Percentiles rank a stretch among this genome's conserved stretches.
phyloP scores from a whole-genome alignment of 805 yeast genomes.

The Starmerella apis region DNA sequence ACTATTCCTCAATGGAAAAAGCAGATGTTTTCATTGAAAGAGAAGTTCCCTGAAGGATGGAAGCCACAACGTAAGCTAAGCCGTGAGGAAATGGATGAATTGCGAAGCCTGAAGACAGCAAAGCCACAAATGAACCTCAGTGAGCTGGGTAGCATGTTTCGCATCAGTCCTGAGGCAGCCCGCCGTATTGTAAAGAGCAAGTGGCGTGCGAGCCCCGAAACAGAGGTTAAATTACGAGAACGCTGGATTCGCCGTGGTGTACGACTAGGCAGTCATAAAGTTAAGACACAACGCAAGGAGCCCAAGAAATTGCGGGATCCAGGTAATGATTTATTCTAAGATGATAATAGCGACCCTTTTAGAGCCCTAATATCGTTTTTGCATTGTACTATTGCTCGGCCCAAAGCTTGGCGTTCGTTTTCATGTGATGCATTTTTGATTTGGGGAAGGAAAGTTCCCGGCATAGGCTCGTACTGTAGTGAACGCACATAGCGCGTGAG shows the following conservation, averaged over 20 bases:
- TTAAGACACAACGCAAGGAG: background rate
- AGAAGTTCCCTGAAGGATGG: conserved; percentile 55
- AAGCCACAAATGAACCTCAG: conserved; percentile 52
- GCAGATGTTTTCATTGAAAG: conserved; percentile 52
- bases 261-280: conserved; percentile 25
- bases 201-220: conserved; percentile 60
- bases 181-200: conserved; percentile 66
- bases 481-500: conserved; percentile 12
- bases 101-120: conserved; percentile 43
- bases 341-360: conserved; percentile 14
- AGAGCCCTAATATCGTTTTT: conserved; percentile 18
- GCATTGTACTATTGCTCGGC: conserved; percentile 9
- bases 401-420: background rate
- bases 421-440: background rate
- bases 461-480: conserved; percentile 14
- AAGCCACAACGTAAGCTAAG: conserved; percentile 57
- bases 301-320: conserved; percentile 7
- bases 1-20: conserved; percentile 58
- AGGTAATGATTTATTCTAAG: conserved; percentile 13
- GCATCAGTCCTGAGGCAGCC: conserved; percentile 70
- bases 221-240: conserved; percentile 36
- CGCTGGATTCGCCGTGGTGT: conserved; percentile 49
- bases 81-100: conserved; percentile 55
- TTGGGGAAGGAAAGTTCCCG: conserved; percentile 3
- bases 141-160: conserved; percentile 53